Base-by-base conservation (phyloP, 352 stramenopile genomes). In the Phytophthora cactorum region DNA sequence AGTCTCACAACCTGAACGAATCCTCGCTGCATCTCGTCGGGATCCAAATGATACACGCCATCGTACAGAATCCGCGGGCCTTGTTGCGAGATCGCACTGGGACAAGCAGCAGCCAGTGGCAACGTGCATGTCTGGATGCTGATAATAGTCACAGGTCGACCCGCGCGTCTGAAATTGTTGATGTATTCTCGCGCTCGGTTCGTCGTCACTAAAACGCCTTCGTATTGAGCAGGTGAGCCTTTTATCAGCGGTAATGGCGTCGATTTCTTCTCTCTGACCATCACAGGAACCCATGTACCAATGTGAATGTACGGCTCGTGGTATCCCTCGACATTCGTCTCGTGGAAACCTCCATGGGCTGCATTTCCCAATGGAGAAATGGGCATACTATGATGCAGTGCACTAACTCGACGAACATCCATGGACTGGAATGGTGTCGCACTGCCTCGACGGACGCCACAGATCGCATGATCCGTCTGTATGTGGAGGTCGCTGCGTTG, bases 261-360 rank as follows among this genome's bases (percentile, higher is more conserved):
- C 22, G 22, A 22, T 11, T 52, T 59, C 44, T 78, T 82, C 60
- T 89, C 76, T 11, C 80, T 89, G 5, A 80, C n/a, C 52, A 90
- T 72, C 45, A 91, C 66, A 2, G 78, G 80, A n/a, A 89, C 70
- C 83, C 83, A 93, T 10, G 83, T 93, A 14, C 83, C 86, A 22
- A 93, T 88, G 52, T 93, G 83, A 38, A 91, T 85, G 51, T 92
- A 90, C 5, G 86, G 86, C 68, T 93, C 83, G 3, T 88, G 74
- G 56, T 80, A 81, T 3, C 68, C 59, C 4, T 69, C 54, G 17
- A 56, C 28, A 25, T 38, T 32, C 3, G 31, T 38, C 15, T 75
- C 50, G 5, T 53, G 31, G 38, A 46, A 65, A 3, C 60, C 29
- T 60, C 49, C 66, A 28, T 70, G 46, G 2, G 25, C 29, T 27